A percentile compares a stretch with the other conserved stretches of the same genome.
Evolutionary conservation across 352 stramenopile species (phyloP).

Genomic region (Globisporangium cylindrosporum): DNA sequence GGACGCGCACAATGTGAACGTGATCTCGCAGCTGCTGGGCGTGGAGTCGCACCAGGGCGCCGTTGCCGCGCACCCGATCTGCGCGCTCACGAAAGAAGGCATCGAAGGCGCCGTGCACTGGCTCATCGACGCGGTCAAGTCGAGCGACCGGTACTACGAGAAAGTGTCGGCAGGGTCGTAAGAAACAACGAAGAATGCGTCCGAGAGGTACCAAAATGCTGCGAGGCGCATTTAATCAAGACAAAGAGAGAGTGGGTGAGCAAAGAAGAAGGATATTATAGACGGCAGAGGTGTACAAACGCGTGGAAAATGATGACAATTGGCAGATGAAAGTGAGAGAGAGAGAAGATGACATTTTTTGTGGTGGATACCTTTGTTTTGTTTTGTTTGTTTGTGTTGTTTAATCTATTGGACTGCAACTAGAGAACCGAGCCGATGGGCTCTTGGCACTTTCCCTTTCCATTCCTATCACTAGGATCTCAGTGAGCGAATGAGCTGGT

Average conservation of each 20-base stretch:
- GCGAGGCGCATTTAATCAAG: background rate
- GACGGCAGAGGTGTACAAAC: conserved; percentile 2
- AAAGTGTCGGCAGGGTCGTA: conserved; percentile 24
- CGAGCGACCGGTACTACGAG: conserved; percentile 64
- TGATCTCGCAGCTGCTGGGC: conserved; percentile 43
- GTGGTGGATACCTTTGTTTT: conserved; percentile 1
- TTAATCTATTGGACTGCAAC: conserved; percentile 13
- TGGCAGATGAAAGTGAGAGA: background rate
- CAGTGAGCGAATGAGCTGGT: background rate
- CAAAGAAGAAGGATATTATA: background rate
- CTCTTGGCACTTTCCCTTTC: background rate
- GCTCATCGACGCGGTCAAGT: conserved; percentile 69
- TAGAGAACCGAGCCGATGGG: background rate
- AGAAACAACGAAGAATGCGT: background rate
- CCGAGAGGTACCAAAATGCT: background rate
- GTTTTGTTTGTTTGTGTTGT: conserved; percentile 4
- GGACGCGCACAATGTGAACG: conserved; percentile 35
- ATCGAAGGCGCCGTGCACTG: conserved; percentile 71
- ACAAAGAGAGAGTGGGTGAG: background rate
- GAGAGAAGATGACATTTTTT: background rate
- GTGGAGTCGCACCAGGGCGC: conserved; percentile 38
- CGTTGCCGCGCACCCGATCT: conserved; percentile 51
- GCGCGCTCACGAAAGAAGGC: conserved; percentile 63
- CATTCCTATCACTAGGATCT: background rate
- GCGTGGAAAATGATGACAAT: background rate